Base-by-base conservation (phyloP, 2,329 filamentous ascomycete species). In the Cadophora sp. region DNA sequence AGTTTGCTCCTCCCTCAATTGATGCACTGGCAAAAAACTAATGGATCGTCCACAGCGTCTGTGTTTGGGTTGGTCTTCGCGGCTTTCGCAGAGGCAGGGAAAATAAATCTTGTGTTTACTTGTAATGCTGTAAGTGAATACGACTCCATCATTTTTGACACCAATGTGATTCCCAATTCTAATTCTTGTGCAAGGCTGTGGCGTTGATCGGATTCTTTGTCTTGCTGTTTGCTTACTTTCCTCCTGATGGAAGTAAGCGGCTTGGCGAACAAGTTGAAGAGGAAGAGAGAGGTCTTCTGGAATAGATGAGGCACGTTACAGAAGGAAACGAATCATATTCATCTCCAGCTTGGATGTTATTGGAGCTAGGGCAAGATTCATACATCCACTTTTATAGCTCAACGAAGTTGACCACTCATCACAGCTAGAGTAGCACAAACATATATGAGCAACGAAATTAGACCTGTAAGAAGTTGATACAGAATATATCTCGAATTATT, bases 61-160 rank as follows among this genome's bases (percentile, higher is more conserved):
- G 71, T 92, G 0, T 92, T 93, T 70, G 90, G 90, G 0, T 81
- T 91, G 16, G 80, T 91, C 0, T 92, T 92, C 75, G 85, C 89
- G 0, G 84, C 82, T 0, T 82, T 92, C 53, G 87, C 90, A 0
- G 81, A 83, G 41, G 79, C 85, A 0, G 89, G 88, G 0, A 83
- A 84, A 72, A 82, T 85, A 0, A 83, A 89, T 65, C 79, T 88
- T 9, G 91, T 89, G 0, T 93, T 93, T 73, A 85, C 87, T 59
- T 88, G 84, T 74, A 92, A 92, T 72, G 89, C 87, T 4, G 86
- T 86, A 73, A 73, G 84, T 78, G 11, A 30, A 50, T 1, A 39
- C 11, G 8, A 13, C n/a, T 11, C 36, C 36, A 39, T 39, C 36
- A 9, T 7, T 13, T 2, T 56, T 8, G 20, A 4, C 33, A 30